phyloP scores from a whole-genome alignment of 164 flowering plant species.

The Akebia trifoliata region DNA sequence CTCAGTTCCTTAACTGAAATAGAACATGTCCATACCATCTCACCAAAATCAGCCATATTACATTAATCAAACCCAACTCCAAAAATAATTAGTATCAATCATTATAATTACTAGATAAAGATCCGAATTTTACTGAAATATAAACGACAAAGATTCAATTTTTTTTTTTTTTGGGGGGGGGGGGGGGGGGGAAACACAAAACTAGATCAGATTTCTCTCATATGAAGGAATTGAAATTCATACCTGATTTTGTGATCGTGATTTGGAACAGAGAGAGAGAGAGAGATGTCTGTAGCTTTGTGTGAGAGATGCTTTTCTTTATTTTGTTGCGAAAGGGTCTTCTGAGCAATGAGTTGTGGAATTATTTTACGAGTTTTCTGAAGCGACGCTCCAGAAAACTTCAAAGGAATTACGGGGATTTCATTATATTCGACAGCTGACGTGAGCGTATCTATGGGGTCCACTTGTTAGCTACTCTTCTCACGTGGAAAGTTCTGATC shows the following conservation, averaged over 20 bases:
- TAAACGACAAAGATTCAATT: neutral
- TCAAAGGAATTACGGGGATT: too few species aligned
- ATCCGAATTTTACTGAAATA: neutral
- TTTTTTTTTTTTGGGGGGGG: too few species aligned
- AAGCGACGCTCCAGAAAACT: too few species aligned
- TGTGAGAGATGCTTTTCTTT: slow-evolving; percentile 1
- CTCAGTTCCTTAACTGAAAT: neutral
- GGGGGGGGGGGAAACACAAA: neutral
- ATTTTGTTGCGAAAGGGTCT: neutral
- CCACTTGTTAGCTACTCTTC: too few species aligned
- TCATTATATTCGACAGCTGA: too few species aligned
- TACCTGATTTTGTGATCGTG: slow-evolving; percentile 2
- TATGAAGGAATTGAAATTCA: neutral
- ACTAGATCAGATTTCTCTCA: neutral
- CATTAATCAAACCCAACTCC: neutral
- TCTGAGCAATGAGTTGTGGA: too few species aligned
- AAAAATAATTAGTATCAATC: too few species aligned
- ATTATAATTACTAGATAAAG: neutral
- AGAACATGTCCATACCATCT: neutral
- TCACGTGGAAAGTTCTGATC: too few species aligned
- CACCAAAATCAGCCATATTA: neutral
- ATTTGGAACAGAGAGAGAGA: neutral
- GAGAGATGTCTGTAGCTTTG: neutral
- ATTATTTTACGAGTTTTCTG: neutral
- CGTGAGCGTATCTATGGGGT: too few species aligned